Evolutionary conservation across 2,329 filamentous ascomycete genomes (phyloP).

Genomic region (Neonectria coccinea): DNA sequence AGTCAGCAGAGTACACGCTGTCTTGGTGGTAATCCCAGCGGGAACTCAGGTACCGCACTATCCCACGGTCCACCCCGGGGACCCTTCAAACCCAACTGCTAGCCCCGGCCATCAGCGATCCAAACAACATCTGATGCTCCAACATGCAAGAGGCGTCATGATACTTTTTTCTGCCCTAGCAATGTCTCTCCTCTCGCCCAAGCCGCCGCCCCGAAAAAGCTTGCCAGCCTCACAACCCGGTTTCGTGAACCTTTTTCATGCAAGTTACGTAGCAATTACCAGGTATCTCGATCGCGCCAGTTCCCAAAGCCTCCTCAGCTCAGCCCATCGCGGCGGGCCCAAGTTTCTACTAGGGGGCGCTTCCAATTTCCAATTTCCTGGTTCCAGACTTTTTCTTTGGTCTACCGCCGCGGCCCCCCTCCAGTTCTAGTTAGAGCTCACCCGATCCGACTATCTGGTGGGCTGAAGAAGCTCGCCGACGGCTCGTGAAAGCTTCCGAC

Average conservation of each 20-base stretch:
- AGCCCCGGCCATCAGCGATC: slow-evolving; percentile 23
- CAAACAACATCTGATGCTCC: slow-evolving; percentile 41
- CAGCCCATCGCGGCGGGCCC: slow-evolving; percentile 5
- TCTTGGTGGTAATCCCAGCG: not conserved
- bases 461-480: slow-evolving; percentile 37
- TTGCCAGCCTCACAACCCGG: slow-evolving; percentile 27
- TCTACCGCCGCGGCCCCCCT: not conserved
- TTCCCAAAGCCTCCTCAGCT: slow-evolving; percentile 1
- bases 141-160: slow-evolving; percentile 40
- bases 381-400: slow-evolving; percentile 3
- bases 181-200: slow-evolving; percentile 4
- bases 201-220: slow-evolving; percentile 25
- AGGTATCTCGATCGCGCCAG: slow-evolving; percentile 18
- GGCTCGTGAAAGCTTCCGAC: slow-evolving; percentile 25
- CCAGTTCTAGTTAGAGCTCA: slow-evolving; percentile 17
- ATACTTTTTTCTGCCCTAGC: slow-evolving; percentile 38
- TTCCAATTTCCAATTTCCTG: slow-evolving; percentile 20
- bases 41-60: slow-evolving; percentile 6
- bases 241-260: slow-evolving; percentile 29
- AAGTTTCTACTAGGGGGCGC: slow-evolving; percentile 7
- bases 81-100: not conserved
- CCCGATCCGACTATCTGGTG: slow-evolving; percentile 33
- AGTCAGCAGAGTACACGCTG: slow-evolving; percentile 30
- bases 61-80: not conserved
- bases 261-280: slow-evolving; percentile 13